A percentile compares a stretch with the other conserved stretches of the same genome.
These are phyloP conservation scores for Torulaspora franciscae DNA, from an alignment of 805 yeast species.

Conservation along the genomic window DNA sequence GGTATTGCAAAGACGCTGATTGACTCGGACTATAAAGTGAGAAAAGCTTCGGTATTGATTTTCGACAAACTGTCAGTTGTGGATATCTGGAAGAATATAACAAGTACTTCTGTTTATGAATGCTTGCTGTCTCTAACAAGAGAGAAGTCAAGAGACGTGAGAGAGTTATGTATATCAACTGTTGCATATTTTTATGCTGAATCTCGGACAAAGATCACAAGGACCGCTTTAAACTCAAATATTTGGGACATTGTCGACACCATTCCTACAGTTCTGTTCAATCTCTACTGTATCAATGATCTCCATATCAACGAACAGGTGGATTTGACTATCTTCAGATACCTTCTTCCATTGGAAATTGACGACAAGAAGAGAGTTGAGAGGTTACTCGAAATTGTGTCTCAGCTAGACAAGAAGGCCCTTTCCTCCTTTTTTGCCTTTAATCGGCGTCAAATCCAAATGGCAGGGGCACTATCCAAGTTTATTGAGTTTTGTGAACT, in stretches of 20 bases:
- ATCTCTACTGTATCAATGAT: constrained; percentile 70
- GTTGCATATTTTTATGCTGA: constrained; percentile 53
- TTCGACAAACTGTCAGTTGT: constrained; percentile 45
- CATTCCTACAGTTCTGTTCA: constrained; percentile 63
- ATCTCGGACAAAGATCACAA: constrained; percentile 34
- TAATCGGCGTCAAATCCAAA: constrained; percentile 60
- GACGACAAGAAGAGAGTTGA: constrained; percentile 45
- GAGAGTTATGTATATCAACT: constrained; percentile 53
- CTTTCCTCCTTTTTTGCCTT: constrained; percentile 64
- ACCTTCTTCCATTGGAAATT: constrained; percentile 52
- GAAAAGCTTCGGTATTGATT: constrained; percentile 55
- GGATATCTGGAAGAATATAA: constrained; percentile 45
- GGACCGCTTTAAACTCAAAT: constrained; percentile 18
- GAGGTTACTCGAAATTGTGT: constrained; percentile 48
- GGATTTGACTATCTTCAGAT: constrained; percentile 56
- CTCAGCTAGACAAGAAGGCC: constrained; percentile 51
- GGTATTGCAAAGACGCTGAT: constrained; percentile 65
- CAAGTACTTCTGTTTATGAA: constrained; percentile 44
- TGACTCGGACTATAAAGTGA: constrained; percentile 70
- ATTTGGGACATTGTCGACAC: constrained; percentile 32
- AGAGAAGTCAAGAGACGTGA: constrained; percentile 62
- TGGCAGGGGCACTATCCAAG: constrained; percentile 47
- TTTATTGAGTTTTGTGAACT: constrained; percentile 47
- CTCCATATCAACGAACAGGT: constrained; percentile 58
- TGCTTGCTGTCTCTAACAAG: constrained; percentile 61